Percentiles rank a stretch among this genome's conserved stretches.
phyloP scores from a whole-genome alignment of 2,329 filamentous ascomycete genomes.

The Penicillium sp. region DNA sequence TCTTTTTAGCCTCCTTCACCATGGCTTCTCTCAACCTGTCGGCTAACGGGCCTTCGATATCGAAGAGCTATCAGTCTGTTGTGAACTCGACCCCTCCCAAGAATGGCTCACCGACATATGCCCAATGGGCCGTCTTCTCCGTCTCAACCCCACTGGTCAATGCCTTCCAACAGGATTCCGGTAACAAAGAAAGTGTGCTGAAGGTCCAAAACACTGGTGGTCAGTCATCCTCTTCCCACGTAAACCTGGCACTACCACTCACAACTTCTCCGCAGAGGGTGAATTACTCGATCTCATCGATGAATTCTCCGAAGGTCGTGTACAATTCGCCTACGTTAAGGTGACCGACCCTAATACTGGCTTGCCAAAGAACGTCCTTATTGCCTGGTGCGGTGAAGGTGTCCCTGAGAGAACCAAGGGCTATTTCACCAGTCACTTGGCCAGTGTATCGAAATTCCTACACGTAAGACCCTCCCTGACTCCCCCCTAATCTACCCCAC shows the following conservation, averaged over 20 bases:
- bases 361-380: conserved; percentile 87
- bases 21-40: conserved; percentile 80
- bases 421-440: conserved; percentile 94
- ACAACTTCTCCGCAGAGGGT: conserved; percentile 63
- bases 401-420: conserved; percentile 98
- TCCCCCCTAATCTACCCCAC: neutral
- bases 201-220: conserved; percentile 92
- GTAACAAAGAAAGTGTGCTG: conserved; percentile 86
- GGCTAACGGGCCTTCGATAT: conserved; percentile 75
- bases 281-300: conserved; percentile 88
- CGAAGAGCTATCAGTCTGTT: conserved; percentile 71
- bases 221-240: conserved; percentile 42
- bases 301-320: conserved; percentile 92
- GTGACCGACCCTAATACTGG: conserved; percentile 91
- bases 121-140: conserved; percentile 90
- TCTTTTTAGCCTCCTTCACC: neutral
- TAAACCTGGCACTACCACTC: neutral
- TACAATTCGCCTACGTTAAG: conserved; percentile 96
- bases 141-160: conserved; percentile 90
- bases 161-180: conserved; percentile 81
- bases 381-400: conserved; percentile 96
- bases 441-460: conserved; percentile 84
- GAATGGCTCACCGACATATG: conserved; percentile 74
- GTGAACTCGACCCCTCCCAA: conserved; percentile 61
- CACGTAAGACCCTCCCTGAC: conserved; percentile 55